Evolutionary conservation across 208 protist genomes (phyloP).

Genomic region (Acanthamoeba healyi): DNA sequence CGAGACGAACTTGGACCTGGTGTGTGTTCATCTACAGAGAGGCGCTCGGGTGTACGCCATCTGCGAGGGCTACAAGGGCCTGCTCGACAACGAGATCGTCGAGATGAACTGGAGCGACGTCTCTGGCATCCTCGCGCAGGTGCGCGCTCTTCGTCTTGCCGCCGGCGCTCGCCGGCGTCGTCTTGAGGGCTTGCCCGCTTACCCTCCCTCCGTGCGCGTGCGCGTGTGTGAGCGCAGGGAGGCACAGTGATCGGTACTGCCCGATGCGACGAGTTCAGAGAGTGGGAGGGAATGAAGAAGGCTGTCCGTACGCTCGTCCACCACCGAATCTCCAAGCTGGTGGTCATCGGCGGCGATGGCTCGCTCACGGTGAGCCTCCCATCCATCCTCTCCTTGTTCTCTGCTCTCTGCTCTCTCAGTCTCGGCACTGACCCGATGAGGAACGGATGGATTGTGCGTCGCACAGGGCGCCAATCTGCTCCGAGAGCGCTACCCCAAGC

Average conservation of each 20-base stretch:
- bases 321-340: conserved; percentile 82
- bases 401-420: background rate
- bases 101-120: conserved; percentile 82
- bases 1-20: too few species aligned
- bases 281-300: conserved; percentile 68
- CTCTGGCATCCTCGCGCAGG: conserved; percentile 80
- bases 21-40: background rate
- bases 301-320: conserved; percentile 78
- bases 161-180: too few species aligned
- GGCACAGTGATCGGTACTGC: conserved; percentile 89
- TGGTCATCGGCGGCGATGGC: conserved; percentile 89
- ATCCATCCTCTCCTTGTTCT: background rate
- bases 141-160: background rate
- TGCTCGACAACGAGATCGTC: conserved; percentile 84
- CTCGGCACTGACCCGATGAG: too few species aligned
- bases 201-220: too few species aligned
- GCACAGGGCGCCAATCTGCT: conserved; percentile 86
- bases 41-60: conserved; percentile 80
- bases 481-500: conserved; percentile 77
- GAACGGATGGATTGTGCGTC: too few species aligned
- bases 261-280: conserved; percentile 83
- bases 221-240: conserved; percentile 63
- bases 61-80: conserved; percentile 86
- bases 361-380: conserved; percentile 81
- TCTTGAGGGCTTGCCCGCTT: background rate